phyloP scores from a whole-genome alignment of 768 basidiomycete species.

The Agrocybe praecox region DNA sequence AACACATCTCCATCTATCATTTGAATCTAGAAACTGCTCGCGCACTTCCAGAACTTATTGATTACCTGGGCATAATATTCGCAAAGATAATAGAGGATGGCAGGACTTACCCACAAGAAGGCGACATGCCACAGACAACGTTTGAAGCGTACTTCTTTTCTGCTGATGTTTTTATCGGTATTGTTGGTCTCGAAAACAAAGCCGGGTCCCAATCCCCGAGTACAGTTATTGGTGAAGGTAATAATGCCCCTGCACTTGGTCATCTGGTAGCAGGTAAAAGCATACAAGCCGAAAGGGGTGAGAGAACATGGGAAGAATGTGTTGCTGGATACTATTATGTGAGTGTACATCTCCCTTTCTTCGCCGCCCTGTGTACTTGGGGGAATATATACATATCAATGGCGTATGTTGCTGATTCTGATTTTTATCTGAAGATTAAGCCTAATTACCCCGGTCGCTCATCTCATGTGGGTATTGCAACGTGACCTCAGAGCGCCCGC shows the following conservation, averaged over 20 bases:
- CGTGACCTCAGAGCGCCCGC: background rate
- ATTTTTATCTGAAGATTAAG: constrained; percentile 50
- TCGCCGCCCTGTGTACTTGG: background rate
- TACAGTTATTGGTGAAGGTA: constrained; percentile 9
- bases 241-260: constrained; percentile 11
- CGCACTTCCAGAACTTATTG: constrained; percentile 50
- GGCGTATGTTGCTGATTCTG: constrained; percentile 1
- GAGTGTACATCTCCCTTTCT: constrained; percentile 8
- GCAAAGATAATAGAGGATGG: constrained; percentile 77
- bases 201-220: constrained; percentile 2
- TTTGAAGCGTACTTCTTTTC: constrained; percentile 82
- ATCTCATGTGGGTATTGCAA: constrained; percentile 67
- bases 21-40: constrained; percentile 45
- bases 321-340: constrained; percentile 84
- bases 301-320: constrained; percentile 65
- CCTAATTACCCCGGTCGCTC: constrained; percentile 91
- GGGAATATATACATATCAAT: background rate
- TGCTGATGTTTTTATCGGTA: constrained; percentile 73
- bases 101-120: constrained; percentile 85
- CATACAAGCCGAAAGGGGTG: constrained; percentile 47
- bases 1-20: constrained; percentile 51
- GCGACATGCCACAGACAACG: constrained; percentile 45
- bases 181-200: constrained; percentile 30
- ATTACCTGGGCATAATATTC: constrained; percentile 64
- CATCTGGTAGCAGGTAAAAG: constrained; percentile 10